Percentiles rank a stretch among this genome's conserved stretches.
phyloP scores from a whole-genome alignment of 768 basidiomycete species.

The Leccinum barrowsii region DNA sequence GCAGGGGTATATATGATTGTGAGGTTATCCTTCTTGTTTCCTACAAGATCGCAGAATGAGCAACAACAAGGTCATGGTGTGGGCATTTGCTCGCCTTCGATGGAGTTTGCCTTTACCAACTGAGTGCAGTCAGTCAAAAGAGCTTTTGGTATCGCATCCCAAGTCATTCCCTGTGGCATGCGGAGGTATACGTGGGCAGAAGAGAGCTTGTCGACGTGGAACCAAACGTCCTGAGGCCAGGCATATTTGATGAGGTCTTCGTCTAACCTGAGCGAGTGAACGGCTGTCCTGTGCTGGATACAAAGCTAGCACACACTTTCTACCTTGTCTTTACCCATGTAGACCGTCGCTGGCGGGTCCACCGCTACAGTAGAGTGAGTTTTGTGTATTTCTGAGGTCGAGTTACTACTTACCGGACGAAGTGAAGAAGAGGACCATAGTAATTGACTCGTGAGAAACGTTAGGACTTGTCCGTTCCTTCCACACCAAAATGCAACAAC shows the following conservation, averaged over 20 bases:
- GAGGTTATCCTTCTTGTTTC: constrained; percentile 93
- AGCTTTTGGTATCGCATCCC: constrained; percentile 83
- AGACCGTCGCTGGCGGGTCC: constrained; percentile 66
- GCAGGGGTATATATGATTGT: constrained; percentile 94
- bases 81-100: constrained; percentile 58
- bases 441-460: background rate
- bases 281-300: background rate
- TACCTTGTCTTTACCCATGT: constrained; percentile 97
- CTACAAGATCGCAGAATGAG: constrained; percentile 37
- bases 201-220: constrained; percentile 97
- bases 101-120: constrained; percentile 96
- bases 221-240: constrained; percentile 87
- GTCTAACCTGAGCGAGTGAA: constrained; percentile 50
- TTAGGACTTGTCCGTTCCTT: background rate
- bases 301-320: constrained; percentile 61
- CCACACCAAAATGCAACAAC: constrained; percentile 56
- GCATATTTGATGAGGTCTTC: constrained; percentile 94
- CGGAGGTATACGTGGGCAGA: constrained; percentile 98
- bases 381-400: fast-evolving
- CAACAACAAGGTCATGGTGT: background rate
- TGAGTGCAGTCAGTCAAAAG: constrained; percentile 87
- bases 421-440: constrained; percentile 64
- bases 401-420: constrained; percentile 39
- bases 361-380: constrained; percentile 37
- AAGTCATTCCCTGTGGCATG: constrained; percentile 73